These are phyloP conservation scores for Esteya vermicola DNA, from an alignment of 2,329 filamentous ascomycete species.

Conservation along the genomic window DNA sequence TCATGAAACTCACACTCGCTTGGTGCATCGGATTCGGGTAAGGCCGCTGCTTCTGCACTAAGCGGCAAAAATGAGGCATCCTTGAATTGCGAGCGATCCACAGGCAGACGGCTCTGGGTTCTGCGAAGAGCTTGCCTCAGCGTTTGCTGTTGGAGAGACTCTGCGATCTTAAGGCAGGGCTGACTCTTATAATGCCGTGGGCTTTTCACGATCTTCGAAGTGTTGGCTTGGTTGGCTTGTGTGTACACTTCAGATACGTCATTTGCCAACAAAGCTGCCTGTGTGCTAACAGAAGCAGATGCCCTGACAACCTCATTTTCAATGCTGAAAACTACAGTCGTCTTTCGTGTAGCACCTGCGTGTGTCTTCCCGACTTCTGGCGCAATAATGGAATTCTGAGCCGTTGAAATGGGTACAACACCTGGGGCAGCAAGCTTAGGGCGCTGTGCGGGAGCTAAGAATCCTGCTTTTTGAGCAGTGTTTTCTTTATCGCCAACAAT, in stretches of 20 bases:
- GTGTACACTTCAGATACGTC: neutral
- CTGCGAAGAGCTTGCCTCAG: conserved; percentile 7
- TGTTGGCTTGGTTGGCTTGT: neutral
- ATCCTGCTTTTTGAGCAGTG: conserved; percentile 5
- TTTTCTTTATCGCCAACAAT: conserved; percentile 22
- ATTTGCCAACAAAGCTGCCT: neutral
- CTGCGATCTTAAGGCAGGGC: conserved; percentile 28
- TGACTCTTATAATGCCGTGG: conserved; percentile 39
- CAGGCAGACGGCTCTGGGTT: conserved; percentile 9
- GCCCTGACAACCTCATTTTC: neutral
- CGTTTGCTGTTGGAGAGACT: conserved; percentile 5
- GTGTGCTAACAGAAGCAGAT: neutral
- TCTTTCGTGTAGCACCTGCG: conserved; percentile 2
- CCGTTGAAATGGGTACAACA: neutral
- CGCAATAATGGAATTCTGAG: neutral
- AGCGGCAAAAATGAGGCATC: conserved; percentile 3
- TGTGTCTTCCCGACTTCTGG: neutral
- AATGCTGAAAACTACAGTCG: neutral
- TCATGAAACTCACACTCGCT: conserved; percentile 13
- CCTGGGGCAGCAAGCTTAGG: neutral
- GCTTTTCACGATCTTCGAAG: conserved; percentile 12
- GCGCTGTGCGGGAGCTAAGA: conserved; percentile 9
- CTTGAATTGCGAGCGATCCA: conserved; percentile 3
- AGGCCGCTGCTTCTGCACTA: neutral
- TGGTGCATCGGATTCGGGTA: conserved; percentile 21